A percentile compares a stretch with the other conserved stretches of the same genome.
phyloP scores from a whole-genome alignment of 2,329 filamentous ascomycete genomes.

The Boeremia exigua region DNA sequence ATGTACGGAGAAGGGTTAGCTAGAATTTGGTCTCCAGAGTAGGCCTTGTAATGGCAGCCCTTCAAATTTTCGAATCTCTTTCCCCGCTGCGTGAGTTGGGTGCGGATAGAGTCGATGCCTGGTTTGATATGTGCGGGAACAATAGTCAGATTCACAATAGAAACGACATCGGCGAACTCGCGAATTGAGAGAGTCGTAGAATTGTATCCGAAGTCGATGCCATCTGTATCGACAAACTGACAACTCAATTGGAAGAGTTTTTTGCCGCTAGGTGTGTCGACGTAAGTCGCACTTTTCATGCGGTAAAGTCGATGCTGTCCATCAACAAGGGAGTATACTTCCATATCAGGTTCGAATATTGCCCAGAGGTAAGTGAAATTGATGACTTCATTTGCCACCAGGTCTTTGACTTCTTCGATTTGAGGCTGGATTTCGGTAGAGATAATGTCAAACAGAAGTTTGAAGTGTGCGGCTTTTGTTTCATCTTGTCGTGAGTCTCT shows the following conservation, averaged over 20 bases:
- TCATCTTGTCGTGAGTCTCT: slow-evolving; percentile 21
- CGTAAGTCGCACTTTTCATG: slow-evolving; percentile 23
- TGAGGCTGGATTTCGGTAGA: slow-evolving; percentile 45
- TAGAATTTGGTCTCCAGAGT: slow-evolving; percentile 60
- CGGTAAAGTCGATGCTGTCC: slow-evolving; percentile 27
- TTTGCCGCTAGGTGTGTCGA: slow-evolving; percentile 8
- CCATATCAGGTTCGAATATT: slow-evolving; percentile 44
- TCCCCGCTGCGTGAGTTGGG: slow-evolving; percentile 75
- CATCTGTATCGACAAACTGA: slow-evolving; percentile 42
- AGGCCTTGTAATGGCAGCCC: slow-evolving; percentile 80
- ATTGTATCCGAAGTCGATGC: slow-evolving; percentile 31
- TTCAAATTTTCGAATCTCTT: slow-evolving; percentile 79
- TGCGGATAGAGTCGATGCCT: slow-evolving; percentile 67
- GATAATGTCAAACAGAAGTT: slow-evolving; percentile 46
- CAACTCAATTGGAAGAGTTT: slow-evolving; percentile 25
- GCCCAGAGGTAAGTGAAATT: slow-evolving; percentile 51
- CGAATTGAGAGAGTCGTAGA: slow-evolving; percentile 24
- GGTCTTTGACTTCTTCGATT: slow-evolving; percentile 46
- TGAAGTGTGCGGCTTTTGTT: slow-evolving; percentile 41
- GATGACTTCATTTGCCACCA: slow-evolving; percentile 41
- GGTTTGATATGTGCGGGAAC: slow-evolving; percentile 83
- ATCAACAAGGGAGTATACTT: slow-evolving; percentile 33
- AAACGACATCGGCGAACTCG: slow-evolving; percentile 74
- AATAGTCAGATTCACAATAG: slow-evolving; percentile 75
- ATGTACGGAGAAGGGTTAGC: slow-evolving; percentile 51